A percentile compares a stretch with the other conserved stretches of the same genome.
These are phyloP conservation scores for Coemansia reversa DNA, from an alignment of 192 early-diverging fungal genomes.

Conservation along the genomic window DNA sequence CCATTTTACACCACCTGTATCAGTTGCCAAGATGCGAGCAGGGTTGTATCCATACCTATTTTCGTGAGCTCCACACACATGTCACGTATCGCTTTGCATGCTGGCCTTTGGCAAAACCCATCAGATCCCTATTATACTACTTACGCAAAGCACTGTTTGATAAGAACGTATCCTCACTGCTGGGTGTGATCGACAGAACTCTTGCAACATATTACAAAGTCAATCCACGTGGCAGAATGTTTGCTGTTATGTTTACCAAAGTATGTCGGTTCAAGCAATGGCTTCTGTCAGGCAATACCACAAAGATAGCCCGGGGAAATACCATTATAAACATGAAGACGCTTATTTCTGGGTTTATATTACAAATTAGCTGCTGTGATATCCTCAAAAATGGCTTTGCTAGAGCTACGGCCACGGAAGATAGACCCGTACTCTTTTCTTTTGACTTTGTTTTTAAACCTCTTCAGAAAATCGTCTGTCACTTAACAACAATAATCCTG, in stretches of 20 bases:
- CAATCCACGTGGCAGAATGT: not conserved
- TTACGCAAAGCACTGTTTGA: not conserved
- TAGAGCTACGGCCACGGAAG: not conserved
- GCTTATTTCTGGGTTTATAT: not conserved
- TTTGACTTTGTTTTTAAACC: not conserved
- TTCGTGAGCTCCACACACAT: not conserved
- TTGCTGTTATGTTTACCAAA: not conserved
- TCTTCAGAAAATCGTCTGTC: not conserved
- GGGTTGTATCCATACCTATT: not conserved
- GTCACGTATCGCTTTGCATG: not conserved
- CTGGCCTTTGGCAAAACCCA: not conserved
- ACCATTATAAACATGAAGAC: not conserved
- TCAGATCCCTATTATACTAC: not conserved
- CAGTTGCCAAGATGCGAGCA: not conserved
- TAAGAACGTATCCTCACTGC: not conserved
- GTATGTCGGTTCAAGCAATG: not conserved
- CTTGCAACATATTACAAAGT: not conserved
- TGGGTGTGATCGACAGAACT: not conserved
- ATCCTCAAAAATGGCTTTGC: not conserved
- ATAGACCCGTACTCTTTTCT: not conserved
- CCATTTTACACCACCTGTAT: not conserved
- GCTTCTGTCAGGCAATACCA: not conserved
- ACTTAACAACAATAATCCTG: not conserved
- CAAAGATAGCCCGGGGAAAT: not conserved
- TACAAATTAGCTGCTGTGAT: not conserved